Evolutionary conservation across 495 filamentous ascomycete species (phyloP).

Genomic region (Talaromyces nanjingensis): DNA sequence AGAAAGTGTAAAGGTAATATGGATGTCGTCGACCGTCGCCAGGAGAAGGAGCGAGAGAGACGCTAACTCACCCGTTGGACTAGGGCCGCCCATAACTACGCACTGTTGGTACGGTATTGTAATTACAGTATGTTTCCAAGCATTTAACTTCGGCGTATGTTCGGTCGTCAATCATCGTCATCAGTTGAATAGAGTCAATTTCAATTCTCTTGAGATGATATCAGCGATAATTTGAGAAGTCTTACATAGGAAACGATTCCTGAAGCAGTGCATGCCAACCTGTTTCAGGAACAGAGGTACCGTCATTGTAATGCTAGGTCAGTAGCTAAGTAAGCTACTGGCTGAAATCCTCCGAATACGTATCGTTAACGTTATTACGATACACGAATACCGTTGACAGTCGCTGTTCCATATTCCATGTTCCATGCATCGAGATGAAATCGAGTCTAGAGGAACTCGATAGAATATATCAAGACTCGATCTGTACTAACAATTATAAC

Average conservation of each 20-base stretch:
- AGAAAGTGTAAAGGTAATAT: conserved; percentile 20
- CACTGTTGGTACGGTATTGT: background rate
- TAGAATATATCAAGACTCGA: background rate
- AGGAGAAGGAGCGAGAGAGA: conserved; percentile 14
- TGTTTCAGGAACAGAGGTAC: background rate
- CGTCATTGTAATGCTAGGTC: background rate
- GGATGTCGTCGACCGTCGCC: conserved; percentile 20
- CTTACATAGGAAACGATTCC: background rate
- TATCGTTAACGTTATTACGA: background rate
- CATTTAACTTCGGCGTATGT: background rate
- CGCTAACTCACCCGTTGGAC: background rate
- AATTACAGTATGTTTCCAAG: background rate
- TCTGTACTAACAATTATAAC: background rate
- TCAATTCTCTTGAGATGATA: background rate
- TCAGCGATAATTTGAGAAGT: background rate
- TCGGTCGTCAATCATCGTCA: background rate
- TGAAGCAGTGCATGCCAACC: background rate
- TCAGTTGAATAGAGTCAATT: background rate
- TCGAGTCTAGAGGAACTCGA: background rate
- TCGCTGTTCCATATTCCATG: background rate
- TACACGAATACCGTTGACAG: background rate
- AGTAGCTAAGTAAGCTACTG: background rate
- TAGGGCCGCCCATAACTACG: background rate
- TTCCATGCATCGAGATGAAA: background rate
- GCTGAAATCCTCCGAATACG: background rate